Conservation (phyloP, 208 protist genomes). For the Crithidia thermophila region DNA sequence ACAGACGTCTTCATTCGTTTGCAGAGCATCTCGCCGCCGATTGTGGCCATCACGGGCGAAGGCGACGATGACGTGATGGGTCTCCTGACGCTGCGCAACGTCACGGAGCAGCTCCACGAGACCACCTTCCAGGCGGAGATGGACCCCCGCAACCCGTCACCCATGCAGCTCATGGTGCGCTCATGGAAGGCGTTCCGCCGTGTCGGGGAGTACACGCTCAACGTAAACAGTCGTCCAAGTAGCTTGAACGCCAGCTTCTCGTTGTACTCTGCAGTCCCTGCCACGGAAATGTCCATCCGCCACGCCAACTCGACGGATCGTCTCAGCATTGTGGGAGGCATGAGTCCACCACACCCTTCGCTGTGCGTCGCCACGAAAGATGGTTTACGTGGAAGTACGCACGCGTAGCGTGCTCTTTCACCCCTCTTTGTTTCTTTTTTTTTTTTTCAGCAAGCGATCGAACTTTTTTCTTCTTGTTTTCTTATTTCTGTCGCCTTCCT, state of each 20-base stretch:
- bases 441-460: background rate
- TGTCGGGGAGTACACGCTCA: slow-evolving; percentile 37
- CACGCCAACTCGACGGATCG: slow-evolving; percentile 11
- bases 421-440: slow-evolving; percentile 3
- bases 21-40: slow-evolving; percentile 45
- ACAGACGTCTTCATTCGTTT: slow-evolving; percentile 56
- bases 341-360: background rate
- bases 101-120: slow-evolving; percentile 61
- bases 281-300: slow-evolving; percentile 4
- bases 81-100: slow-evolving; percentile 55
- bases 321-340: slow-evolving; percentile 3
- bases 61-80: slow-evolving; percentile 39
- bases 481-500: too few relatives aligned
- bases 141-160: slow-evolving; percentile 43
- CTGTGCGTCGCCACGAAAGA: background rate
- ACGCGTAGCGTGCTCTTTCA: too few relatives aligned
- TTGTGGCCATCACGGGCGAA: slow-evolving; percentile 42
- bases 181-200: slow-evolving; percentile 54
- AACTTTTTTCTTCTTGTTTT: background rate
- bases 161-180: slow-evolving; percentile 55
- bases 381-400: background rate
- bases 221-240: slow-evolving; percentile 18
- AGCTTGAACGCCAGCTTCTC: slow-evolving; percentile 30
- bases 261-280: slow-evolving; percentile 9
- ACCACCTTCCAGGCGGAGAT: slow-evolving; percentile 69